Base-by-base conservation (phyloP, 257 asterid species). In the Salvia splendens region DNA sequence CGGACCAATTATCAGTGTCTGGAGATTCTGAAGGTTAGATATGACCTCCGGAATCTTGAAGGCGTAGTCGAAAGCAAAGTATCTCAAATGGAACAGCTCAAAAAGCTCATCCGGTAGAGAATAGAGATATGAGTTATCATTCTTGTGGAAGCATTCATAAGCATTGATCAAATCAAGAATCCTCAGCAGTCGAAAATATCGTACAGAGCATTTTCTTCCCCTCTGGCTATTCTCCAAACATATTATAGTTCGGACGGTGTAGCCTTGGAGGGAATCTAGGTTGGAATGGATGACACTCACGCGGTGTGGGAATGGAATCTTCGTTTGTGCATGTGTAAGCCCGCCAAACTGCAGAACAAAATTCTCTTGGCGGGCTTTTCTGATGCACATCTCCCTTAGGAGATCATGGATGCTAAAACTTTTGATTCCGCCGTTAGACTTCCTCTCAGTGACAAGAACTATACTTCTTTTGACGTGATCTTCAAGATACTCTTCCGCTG, bases 21-120 rank as follows among this genome's bases (percentile, higher is more conserved):
- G 72, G 2, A 67, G 72, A 54, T 67, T 67, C 64, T 28, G 55
- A 54, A 67, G 72, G 56, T 54, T 67, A 0, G 64, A 41, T 54
- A 67, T 67, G 46, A 46, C 46, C 30, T 46, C 43, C 6, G 42
- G 63, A n/a, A 52, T 67, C 10, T 3, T 40, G 43, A 20, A 52
- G 20, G 61, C 15, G 38, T 40, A 24, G 52, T 51, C 70, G 14
- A 65, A 40, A 4, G 71, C 62, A 3, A 67, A 63, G 28, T 52
- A 67, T 11, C 71, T 40, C 3, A 67, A 6, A 53, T 67, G 71
- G 40, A 67, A 24, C 1, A 67, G 63, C 71, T 67, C 71, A n/a
- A 38, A 67, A 2, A 67, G 9, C 43, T 67, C 53, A 0, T 43
- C 63, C 5, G 71, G 62, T 41, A 53, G 52, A 40, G 41, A 66